Evolutionary conservation across 306 rosid species (phyloP), one percentile per base, ranked within the genome.

Genomic region (Vigna mungo): DNA sequence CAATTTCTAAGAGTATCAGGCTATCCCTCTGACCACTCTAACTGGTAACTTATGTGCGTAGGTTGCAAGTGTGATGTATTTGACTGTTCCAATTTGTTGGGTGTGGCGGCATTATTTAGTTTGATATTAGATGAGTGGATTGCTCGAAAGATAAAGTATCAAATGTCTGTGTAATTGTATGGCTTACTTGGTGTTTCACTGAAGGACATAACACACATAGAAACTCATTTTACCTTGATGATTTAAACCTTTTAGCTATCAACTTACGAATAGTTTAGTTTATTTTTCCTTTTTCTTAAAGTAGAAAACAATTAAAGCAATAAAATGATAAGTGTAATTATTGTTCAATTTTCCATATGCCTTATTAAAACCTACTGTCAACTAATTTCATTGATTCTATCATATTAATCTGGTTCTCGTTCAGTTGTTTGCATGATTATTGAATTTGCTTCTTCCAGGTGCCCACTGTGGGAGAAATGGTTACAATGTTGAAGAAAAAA

Each of bases 391-490:
- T 66, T 68, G 17, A 23, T 20, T 61, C 36, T 60, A 76, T 72
- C 73, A 69, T 36, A 36, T 62, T 75, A 76, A 16, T n/a, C 63
- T 13, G 80, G 56, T 53, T 52, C 75, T 85, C 65, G 60, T 84
- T 60, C 17, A 8, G 77, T 67, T 75, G 39, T 80, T 78, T 77
- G 3, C 63, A 75, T 71, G 55, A 72, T 83, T 66, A 61, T 75
- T 37, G 58, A 52, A 63, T 27, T 68, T 54, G 59, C 43, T 49
- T 58, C 59, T 72, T 67, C 73, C 86, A 95, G 99, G 90, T 95
- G 48, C 99, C 99, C 15, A 87, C 97, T 23, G 43, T 81, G 74
- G 84, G 91, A 77, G 92, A 92, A 87, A 90, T 95, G 99, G 36
- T 90, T 73, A 85, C 84, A 34, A 83, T 84, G 93, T 83, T 90